Conservation (phyloP, 1,284 basidiomycete genomes). For the Schizopora paradoxa region DNA sequence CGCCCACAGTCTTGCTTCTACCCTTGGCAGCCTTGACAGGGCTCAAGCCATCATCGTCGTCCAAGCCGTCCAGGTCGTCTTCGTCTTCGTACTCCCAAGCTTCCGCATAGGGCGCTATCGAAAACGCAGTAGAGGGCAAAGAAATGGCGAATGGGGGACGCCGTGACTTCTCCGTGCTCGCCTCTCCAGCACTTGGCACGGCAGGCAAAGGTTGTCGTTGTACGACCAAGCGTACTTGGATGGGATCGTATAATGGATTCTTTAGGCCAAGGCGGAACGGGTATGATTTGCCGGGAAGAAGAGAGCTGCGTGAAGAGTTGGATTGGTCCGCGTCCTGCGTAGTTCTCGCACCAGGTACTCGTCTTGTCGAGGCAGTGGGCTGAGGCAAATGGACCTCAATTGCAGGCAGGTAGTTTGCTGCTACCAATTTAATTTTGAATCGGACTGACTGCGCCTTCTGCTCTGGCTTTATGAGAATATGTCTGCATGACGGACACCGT, state of each 20-base stretch:
- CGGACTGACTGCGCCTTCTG: conserved; percentile 90
- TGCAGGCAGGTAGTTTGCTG: conserved; percentile 87
- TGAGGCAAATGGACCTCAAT: conserved; percentile 70
- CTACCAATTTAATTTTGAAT: conserved; percentile 97
- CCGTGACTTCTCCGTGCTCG: conserved; percentile 45
- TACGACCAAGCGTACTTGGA: conserved; percentile 77
- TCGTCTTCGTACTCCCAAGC: conserved; percentile 96
- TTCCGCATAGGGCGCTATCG: conserved; percentile 84
- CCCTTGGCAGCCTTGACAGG: conserved; percentile 35
- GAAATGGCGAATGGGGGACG: conserved; percentile 73
- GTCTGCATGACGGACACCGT: conserved; percentile 89
- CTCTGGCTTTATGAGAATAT: conserved; percentile 97
- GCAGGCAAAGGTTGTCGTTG: conserved; percentile 37
- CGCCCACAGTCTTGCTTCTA: conserved; percentile 66
- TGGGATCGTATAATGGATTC: conserved; percentile 92
- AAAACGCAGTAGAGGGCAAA: conserved; percentile 70
- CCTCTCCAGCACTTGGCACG: conserved; percentile 32
- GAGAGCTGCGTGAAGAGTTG: conserved; percentile 17
- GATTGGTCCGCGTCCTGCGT: conserved; percentile 20
- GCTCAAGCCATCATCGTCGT: conserved; percentile 57
- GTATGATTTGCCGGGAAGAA: conserved; percentile 75
- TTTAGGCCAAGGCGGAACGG: conserved; percentile 85
- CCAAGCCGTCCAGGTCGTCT: conserved; percentile 73
- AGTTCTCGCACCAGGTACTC: conserved; percentile 41
- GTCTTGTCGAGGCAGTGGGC: conserved; percentile 38